phyloP scores from a whole-genome alignment of 1,284 basidiomycete genomes.

The Rhodotorula mucilaginosa region DNA sequence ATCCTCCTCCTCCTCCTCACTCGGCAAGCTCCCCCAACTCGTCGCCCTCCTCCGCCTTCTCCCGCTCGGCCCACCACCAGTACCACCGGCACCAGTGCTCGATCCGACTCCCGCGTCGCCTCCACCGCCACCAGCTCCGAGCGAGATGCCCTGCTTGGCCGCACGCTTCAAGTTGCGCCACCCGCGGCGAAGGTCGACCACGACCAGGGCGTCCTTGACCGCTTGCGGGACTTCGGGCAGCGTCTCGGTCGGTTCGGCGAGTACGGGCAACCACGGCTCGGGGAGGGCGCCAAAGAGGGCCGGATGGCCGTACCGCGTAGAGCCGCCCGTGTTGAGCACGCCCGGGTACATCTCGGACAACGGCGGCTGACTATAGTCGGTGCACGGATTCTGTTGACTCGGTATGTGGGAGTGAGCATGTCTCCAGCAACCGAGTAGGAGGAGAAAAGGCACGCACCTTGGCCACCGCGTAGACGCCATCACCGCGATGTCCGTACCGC shows the following conservation, averaged over 20 bases:
- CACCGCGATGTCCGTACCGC: conserved; percentile 86
- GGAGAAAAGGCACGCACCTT: conserved; percentile 30
- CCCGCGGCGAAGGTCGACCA: conserved; percentile 36
- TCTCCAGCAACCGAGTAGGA: background rate
- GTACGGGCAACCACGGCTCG: conserved; percentile 76
- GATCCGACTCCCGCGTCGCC: background rate
- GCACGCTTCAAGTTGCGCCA: conserved; percentile 37
- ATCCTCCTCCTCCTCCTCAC: conserved; percentile 17
- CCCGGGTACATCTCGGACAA: conserved; percentile 90
- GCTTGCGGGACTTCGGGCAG: conserved; percentile 27
- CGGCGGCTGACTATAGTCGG: conserved; percentile 92
- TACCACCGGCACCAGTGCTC: background rate
- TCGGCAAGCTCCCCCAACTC: conserved; percentile 14
- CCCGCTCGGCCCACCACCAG: background rate
- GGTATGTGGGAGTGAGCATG: background rate
- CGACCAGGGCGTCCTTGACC: conserved; percentile 34
- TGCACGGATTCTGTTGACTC: conserved; percentile 67
- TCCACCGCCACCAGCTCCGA: conserved; percentile 7
- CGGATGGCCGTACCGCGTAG: conserved; percentile 79
- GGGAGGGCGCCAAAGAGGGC: conserved; percentile 83
- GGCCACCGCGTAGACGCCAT: conserved; percentile 79
- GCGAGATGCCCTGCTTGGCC: conserved; percentile 15
- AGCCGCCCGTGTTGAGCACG: conserved; percentile 73
- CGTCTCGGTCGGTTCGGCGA: conserved; percentile 5
- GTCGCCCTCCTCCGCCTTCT: conserved; percentile 10